These are phyloP conservation scores for Schizosaccharomyces osmophilus DNA, from an alignment of 805 yeast genomes.

Conservation along the genomic window DNA sequence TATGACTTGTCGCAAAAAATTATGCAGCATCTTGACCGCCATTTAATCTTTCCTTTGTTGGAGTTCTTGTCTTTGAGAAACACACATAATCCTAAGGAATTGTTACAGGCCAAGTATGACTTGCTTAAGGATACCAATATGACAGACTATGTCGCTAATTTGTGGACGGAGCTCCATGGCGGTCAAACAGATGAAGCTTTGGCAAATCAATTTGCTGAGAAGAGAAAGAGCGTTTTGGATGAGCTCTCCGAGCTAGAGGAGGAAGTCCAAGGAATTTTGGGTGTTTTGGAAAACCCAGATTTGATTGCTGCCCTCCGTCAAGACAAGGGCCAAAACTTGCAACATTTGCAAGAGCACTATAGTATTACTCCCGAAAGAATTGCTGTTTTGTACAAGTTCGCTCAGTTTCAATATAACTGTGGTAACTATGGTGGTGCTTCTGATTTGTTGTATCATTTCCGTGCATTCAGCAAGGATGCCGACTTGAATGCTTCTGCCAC, in stretches of 20 bases:
- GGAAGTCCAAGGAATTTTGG: slow-evolving; percentile 23
- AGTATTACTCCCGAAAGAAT: slow-evolving; percentile 22
- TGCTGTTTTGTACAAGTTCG: slow-evolving; percentile 29
- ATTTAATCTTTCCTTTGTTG: slow-evolving; percentile 28
- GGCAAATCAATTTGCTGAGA: slow-evolving; percentile 7
- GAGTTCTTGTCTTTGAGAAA: slow-evolving; percentile 22
- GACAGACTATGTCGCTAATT: slow-evolving; percentile 12
- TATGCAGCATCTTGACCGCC: slow-evolving; percentile 37
- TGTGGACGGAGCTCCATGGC: slow-evolving; percentile 1
- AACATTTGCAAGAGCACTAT: slow-evolving; percentile 21
- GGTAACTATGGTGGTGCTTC: slow-evolving; percentile 38
- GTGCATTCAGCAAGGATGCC: slow-evolving; percentile 28
- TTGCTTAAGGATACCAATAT: slow-evolving; percentile 33
- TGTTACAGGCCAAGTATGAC: slow-evolving; percentile 26
- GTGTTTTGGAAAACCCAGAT: slow-evolving; percentile 23
- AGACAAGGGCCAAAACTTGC: slow-evolving; percentile 30
- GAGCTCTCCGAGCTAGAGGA: slow-evolving; percentile 13
- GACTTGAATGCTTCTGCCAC: slow-evolving; percentile 30
- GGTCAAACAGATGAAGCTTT: background rate
- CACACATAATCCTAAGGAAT: slow-evolving; percentile 22
- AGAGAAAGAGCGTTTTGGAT: slow-evolving; percentile 6
- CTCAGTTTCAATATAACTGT: slow-evolving; percentile 36
- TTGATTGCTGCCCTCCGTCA: slow-evolving; percentile 29
- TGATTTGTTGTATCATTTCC: slow-evolving; percentile 31
- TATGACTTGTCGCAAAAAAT: slow-evolving; percentile 9